A percentile compares a stretch with the other conserved stretches of the same genome.
phyloP scores from a whole-genome alignment of 768 basidiomycete species.

The Erythrobasidium yunnanense region DNA sequence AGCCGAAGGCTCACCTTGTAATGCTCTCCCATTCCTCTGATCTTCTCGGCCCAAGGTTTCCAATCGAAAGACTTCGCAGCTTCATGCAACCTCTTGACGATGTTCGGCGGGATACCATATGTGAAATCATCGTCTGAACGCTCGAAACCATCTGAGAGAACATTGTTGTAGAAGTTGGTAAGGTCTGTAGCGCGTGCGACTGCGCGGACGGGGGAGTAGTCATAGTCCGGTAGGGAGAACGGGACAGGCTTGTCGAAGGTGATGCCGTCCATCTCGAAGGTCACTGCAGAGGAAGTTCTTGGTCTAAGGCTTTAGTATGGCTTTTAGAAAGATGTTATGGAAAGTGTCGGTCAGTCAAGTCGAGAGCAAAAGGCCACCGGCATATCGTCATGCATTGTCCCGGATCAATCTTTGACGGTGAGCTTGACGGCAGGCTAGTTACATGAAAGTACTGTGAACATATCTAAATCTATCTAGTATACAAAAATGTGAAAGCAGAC shows the following conservation, averaged over 20 bases:
- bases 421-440: too few relatives aligned
- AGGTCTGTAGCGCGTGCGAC: slow-evolving; percentile 6
- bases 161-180: slow-evolving; percentile 10
- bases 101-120: slow-evolving; percentile 9
- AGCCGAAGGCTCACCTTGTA: neutral
- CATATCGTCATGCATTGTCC: too few relatives aligned
- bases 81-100: slow-evolving; percentile 13
- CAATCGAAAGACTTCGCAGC: slow-evolving; percentile 2
- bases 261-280: neutral
- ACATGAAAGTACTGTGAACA: too few relatives aligned
- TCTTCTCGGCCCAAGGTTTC: slow-evolving; percentile 8
- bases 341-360: too few relatives aligned
- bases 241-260: slow-evolving; percentile 6
- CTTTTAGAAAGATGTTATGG: too few relatives aligned
- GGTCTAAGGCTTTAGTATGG: too few relatives aligned
- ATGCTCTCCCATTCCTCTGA: slow-evolving; percentile 19
- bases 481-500: too few relatives aligned
- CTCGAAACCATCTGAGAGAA: slow-evolving; percentile 10
- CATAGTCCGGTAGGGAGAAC: slow-evolving; percentile 12
- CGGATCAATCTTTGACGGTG: too few relatives aligned
- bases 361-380: too few relatives aligned
- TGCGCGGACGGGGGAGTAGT: slow-evolving; percentile 4
- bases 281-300: neutral
- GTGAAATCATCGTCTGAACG: slow-evolving; percentile 17
- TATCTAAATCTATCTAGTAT: too few relatives aligned